phyloP scores from a whole-genome alignment of 345 rosid genomes.

The Schrenkiella parvula region DNA sequence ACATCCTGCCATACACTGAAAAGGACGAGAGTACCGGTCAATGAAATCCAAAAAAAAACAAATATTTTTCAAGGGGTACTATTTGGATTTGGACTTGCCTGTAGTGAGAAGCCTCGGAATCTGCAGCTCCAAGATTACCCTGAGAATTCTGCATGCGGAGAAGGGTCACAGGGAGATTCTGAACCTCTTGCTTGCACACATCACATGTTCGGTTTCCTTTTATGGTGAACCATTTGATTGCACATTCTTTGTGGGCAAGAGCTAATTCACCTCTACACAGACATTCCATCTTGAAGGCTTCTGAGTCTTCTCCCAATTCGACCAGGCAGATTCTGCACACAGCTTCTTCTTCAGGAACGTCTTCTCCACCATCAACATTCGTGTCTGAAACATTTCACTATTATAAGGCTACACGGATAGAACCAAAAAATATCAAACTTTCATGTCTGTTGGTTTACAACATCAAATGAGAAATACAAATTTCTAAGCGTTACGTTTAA shows the following conservation, averaged over 20 bases:
- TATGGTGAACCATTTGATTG: slow-evolving; percentile 94
- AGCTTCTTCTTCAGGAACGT: slow-evolving; percentile 89
- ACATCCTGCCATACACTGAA: slow-evolving; percentile 96
- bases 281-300: slow-evolving; percentile 94
- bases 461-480: slow-evolving; percentile 32
- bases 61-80: not conserved
- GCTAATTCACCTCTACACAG: slow-evolving; percentile 94
- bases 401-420: slow-evolving; percentile 41
- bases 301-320: slow-evolving; percentile 83
- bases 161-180: slow-evolving; percentile 91
- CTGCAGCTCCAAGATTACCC: slow-evolving; percentile 38
- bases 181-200: slow-evolving; percentile 93
- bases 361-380: slow-evolving; percentile 56
- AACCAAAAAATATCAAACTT: not conserved
- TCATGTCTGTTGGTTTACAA: not conserved
- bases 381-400: slow-evolving; percentile 72
- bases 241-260: slow-evolving; percentile 86
- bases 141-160: slow-evolving; percentile 63
- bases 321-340: slow-evolving; percentile 86
- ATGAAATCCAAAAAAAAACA: not conserved
- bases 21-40: not conserved
- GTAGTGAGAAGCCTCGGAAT: slow-evolving; percentile 35
- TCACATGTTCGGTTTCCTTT: slow-evolving; percentile 97
- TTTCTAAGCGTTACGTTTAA: slow-evolving; percentile 9
- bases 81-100: slow-evolving; percentile 48